phyloP scores from a whole-genome alignment of 306 rosid genomes.

The Gastrolobium bilobum region DNA sequence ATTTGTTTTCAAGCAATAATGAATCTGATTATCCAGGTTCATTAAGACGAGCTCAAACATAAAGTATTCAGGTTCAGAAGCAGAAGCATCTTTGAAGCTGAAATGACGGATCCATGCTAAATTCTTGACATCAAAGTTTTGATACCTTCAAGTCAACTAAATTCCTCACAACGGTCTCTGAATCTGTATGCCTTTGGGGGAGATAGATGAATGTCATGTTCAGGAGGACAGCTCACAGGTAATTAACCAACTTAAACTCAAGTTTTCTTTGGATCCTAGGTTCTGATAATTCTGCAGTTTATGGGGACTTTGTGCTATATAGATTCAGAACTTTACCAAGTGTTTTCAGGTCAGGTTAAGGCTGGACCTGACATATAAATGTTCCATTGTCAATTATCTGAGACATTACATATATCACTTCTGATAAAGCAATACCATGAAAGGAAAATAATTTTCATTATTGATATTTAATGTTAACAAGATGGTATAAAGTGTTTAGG shows the following conservation, averaged over 20 bases:
- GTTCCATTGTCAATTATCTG: background rate
- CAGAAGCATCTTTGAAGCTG: background rate
- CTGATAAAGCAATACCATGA: background rate
- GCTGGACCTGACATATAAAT: slow-evolving; percentile 34
- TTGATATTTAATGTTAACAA: background rate
- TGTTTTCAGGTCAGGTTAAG: slow-evolving; percentile 21
- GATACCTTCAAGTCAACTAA: slow-evolving; percentile 16
- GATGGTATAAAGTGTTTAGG: background rate
- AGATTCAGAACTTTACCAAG: slow-evolving; percentile 30
- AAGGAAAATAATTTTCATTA: background rate
- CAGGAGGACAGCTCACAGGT: background rate
- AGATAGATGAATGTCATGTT: background rate
- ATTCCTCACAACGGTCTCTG: slow-evolving; percentile 4
- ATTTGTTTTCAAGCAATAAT: background rate
- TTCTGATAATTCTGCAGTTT: slow-evolving; percentile 3
- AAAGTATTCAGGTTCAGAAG: background rate
- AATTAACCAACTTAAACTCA: background rate
- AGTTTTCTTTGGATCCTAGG: background rate
- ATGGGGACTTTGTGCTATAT: background rate
- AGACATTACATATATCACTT: slow-evolving; percentile 6
- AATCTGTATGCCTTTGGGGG: background rate
- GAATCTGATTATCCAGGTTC: background rate
- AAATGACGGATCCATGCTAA: slow-evolving; percentile 1
- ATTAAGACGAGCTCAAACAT: slow-evolving; percentile 1
- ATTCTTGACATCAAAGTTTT: background rate